These are phyloP conservation scores for Arthrobotrys sphaeroides DNA, from an alignment of 2,329 filamentous ascomycete genomes.

Conservation along the genomic window DNA sequence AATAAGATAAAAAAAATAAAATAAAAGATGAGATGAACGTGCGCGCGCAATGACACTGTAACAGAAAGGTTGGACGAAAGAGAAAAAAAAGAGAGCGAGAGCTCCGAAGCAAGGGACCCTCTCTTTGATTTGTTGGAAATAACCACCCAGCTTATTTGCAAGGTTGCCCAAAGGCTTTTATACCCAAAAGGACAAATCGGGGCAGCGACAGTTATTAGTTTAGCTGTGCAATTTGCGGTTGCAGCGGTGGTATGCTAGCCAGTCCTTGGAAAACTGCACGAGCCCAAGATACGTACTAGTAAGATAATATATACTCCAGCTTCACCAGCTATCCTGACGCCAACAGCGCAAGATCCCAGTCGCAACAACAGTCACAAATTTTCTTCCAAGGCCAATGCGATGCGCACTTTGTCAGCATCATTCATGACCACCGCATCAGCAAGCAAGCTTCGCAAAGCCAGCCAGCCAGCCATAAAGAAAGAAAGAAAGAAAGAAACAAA, in stretches of 20 bases:
- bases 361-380: background rate
- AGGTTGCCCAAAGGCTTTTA: background rate
- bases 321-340: constrained; percentile 1
- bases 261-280: constrained; percentile 19
- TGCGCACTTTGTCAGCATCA: constrained; percentile 2
- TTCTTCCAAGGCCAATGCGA: constrained; percentile 5
- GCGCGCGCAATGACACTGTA: background rate
- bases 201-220: background rate
- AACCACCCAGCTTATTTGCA: background rate
- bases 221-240: constrained; percentile 5
- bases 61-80: background rate
- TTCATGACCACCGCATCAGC: background rate
- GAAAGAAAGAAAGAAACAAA: background rate
- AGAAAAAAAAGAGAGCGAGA: background rate
- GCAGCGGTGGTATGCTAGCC: constrained; percentile 11
- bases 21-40: constrained; percentile 16
- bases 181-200: constrained; percentile 1
- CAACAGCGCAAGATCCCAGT: constrained; percentile 1
- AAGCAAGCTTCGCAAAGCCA: too few relatives aligned
- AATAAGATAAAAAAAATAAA: too few relatives aligned
- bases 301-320: constrained; percentile 19
- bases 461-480: background rate
- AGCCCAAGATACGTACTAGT: constrained; percentile 3
- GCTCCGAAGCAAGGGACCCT: constrained; percentile 27
- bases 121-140: constrained; percentile 33